Base-by-base conservation (phyloP, 2,329 filamentous ascomycete genomes). In the Helicocarpus griseus region DNA sequence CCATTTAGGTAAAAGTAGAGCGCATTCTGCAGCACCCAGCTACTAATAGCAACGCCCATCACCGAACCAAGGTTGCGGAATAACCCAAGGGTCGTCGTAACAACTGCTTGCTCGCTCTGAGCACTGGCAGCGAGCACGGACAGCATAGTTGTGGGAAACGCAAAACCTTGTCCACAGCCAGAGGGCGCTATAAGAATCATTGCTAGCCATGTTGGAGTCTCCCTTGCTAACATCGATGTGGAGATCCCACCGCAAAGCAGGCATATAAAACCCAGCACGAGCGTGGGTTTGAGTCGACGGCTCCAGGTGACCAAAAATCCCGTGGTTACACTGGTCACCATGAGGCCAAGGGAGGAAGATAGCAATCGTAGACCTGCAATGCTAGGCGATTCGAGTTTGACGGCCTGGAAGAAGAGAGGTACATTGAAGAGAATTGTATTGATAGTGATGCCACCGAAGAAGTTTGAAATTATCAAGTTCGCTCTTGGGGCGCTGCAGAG, bases 401-500 rank as follows among this genome's bases (percentile, higher is more conserved):
- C 85, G 35, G 82, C 84, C 63, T 88, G 85, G 69, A 87, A 89
- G 71, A 84, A 90, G 6, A 90, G 72, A 0, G 86, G 86, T 5
- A 81, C 81, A 60, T 84, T 83, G 68, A 87, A 87, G 14, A 86
- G 70, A 56, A 86, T 79, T 2, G 74, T 75, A 54, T 77, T 75
- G 53, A 76, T 65, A 1, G 73, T 71, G 14, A 78, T 65, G 5
- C 69, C 63, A 0, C 71, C 71, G 54, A 78, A 76, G 59, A 77
- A 77, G 56, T 77, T 78, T 52, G 72, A 71, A 57, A 77, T 75
- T 41, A 77, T 72, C 1, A 78, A 64, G 53, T 69, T 74, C 5
- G 73, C 72, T 3, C 74, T 69, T 2, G 76, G 76, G 28, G 68
- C 61, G 47, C 68, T 70, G 24, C 68, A 70, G 26, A 79, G 63